Base-by-base conservation (phyloP, 2,329 filamentous ascomycete genomes). In the Talaromyces sp. region DNA sequence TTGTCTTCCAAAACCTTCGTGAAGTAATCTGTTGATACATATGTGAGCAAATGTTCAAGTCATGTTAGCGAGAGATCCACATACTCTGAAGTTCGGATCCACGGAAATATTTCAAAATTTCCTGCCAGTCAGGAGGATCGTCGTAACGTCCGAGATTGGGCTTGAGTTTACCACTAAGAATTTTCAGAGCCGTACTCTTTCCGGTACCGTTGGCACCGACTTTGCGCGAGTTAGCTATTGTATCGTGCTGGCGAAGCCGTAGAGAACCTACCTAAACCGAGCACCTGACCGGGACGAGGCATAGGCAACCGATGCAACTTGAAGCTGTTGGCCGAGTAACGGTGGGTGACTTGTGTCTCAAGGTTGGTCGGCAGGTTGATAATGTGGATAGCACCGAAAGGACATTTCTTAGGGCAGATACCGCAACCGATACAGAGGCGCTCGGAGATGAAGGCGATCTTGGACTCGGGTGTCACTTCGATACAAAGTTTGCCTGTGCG, bases 351-450 rank as follows among this genome's bases (percentile, higher is more conserved):
- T 80, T 98, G 91, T 70, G 90, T 96, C 81, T 99, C 95, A 80
- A 99, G 90, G 82, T 99, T 99, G 79, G 95, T 99, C 72, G 96
- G 95, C 85, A 99, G 84, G 84, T 99, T 99, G 92, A 99, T 99
- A 80, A 99, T 99, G 79, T 94, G 96, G 82, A 99, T 99, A 70
- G 95, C 95, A 76, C 93, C 90, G 81, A 99, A 99, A 17, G 95
- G 95, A 80, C 95, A 99, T 81, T 98, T 98, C 85, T 99, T 99
- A 52, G 94, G 93, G 81, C 96, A 99, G 83, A 99, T 99, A 89
- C 95, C 96, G 77, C 96, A 99, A 80, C 95, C 95, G 74, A 98
- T 97, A 79, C 94, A 97, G 68, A 97, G 88, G 69, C 88, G 88
- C 81, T 99, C 95, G 70, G 94, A 98, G 75, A 99, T 96, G 85